Evolutionary conservation across 352 stramenopile species (phyloP).

Genomic region (Detonula confervacea): DNA sequence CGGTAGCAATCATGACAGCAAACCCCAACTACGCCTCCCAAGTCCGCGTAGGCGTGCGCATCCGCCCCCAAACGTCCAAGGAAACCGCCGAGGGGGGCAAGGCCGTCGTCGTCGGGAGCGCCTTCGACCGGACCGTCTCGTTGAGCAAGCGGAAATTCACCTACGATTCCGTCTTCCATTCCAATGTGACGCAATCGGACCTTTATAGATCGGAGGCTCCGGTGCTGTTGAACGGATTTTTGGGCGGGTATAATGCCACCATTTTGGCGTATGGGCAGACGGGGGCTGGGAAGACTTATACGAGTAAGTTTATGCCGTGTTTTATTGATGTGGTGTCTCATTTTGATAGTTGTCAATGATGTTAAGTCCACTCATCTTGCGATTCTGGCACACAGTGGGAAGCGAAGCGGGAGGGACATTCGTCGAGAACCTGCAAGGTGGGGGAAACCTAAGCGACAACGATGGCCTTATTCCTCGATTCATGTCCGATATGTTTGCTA

Average conservation of each 20-base stretch:
- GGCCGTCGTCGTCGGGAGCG: slow-evolving; percentile 47
- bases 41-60: slow-evolving; percentile 78
- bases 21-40: slow-evolving; percentile 32
- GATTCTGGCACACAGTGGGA: no score
- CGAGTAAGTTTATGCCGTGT: no score
- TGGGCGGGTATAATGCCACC: slow-evolving; percentile 61
- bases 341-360: no score
- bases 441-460: neutral
- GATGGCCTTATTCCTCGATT: no score
- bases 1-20: slow-evolving; percentile 4
- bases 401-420: no score
- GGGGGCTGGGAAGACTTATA: slow-evolving; percentile 59
- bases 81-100: slow-evolving; percentile 72
- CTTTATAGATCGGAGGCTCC: slow-evolving; percentile 55
- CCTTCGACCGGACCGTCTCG: slow-evolving; percentile 54
- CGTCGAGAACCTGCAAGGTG: slow-evolving; percentile 49
- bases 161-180: slow-evolving; percentile 61
- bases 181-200: slow-evolving; percentile 36
- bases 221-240: slow-evolving; percentile 54
- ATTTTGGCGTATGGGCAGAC: slow-evolving; percentile 65
- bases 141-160: slow-evolving; percentile 65
- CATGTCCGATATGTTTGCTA: no score
- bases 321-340: no score
- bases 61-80: slow-evolving; percentile 75
- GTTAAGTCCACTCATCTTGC: no score